Evolutionary conservation across 768 basidiomycete species (phyloP).

Genomic region (Amanita molliuscula): DNA sequence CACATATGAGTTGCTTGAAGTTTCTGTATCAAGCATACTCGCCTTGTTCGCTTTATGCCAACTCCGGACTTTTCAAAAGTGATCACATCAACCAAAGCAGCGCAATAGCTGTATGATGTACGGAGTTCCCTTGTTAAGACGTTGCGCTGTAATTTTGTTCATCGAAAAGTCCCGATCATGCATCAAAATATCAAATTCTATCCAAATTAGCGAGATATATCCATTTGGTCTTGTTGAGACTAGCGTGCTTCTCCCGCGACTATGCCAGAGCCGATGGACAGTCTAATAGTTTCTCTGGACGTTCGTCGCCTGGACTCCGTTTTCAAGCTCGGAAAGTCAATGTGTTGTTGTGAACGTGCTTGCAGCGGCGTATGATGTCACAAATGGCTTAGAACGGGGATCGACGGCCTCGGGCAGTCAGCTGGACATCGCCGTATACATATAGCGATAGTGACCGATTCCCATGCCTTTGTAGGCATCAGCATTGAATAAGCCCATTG

Average conservation of each 20-base stretch:
- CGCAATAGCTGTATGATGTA: background rate
- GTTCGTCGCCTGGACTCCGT: background rate
- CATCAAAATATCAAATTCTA: background rate
- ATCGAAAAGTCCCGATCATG: background rate
- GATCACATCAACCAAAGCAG: background rate
- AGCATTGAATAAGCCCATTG: no score
- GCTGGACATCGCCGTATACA: background rate
- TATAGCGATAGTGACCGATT: no score
- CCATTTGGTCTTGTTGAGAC: background rate
- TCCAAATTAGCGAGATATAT: background rate
- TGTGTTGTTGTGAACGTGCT: background rate
- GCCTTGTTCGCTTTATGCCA: background rate
- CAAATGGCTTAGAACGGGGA: background rate
- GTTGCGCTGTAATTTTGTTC: background rate
- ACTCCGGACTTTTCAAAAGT: background rate
- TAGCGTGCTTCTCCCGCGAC: slow-evolving; percentile 2
- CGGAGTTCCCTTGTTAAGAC: background rate
- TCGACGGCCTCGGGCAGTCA: background rate
- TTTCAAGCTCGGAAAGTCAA: background rate
- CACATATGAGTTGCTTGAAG: background rate
- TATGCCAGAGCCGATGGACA: background rate
- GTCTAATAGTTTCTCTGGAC: background rate
- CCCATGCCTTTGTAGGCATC: no score
- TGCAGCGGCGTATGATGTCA: background rate
- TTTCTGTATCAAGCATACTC: background rate